Percentiles rank a stretch among this genome's conserved stretches.
Evolutionary conservation across 129 eudicot species (phyloP).

Genomic region (Dittrichia graveolens): DNA sequence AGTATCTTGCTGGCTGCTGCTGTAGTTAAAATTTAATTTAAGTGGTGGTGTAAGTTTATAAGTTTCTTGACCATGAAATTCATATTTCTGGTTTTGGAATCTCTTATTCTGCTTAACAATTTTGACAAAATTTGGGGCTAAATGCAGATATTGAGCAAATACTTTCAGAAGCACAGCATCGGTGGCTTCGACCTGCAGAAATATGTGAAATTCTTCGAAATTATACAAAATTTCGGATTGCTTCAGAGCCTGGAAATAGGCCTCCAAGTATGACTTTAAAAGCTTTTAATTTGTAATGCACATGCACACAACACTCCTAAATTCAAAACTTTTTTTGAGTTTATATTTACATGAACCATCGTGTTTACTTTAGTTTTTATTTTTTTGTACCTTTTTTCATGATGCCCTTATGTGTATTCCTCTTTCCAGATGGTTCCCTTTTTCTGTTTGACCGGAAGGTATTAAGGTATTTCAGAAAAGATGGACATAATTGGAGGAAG

Average conservation of each 20-base stretch:
- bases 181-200: constrained; percentile 97
- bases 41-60: neutral
- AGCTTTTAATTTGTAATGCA: neutral
- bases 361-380: too few relatives aligned
- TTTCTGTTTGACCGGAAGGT: constrained; percentile 99
- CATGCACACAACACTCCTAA: neutral
- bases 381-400: neutral
- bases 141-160: constrained; percentile 84
- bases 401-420: constrained; percentile 31
- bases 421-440: constrained; percentile 85
- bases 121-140: constrained; percentile 28
- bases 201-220: constrained; percentile 90
- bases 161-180: constrained; percentile 83
- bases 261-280: constrained; percentile 70
- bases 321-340: neutral
- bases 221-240: constrained; percentile 61
- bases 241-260: constrained; percentile 85
- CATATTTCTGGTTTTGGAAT: neutral
- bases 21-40: constrained; percentile 4
- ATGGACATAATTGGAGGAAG: constrained; percentile 99
- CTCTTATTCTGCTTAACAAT: constrained; percentile 5
- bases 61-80: constrained; percentile 14
- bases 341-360: neutral
- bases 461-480: constrained; percentile 86
- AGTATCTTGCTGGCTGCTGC: constrained; percentile 23